Evolutionary conservation across 805 yeast species (phyloP), one percentile per base, ranked within the genome.

Genomic region (Yamadazyma scolyti): DNA sequence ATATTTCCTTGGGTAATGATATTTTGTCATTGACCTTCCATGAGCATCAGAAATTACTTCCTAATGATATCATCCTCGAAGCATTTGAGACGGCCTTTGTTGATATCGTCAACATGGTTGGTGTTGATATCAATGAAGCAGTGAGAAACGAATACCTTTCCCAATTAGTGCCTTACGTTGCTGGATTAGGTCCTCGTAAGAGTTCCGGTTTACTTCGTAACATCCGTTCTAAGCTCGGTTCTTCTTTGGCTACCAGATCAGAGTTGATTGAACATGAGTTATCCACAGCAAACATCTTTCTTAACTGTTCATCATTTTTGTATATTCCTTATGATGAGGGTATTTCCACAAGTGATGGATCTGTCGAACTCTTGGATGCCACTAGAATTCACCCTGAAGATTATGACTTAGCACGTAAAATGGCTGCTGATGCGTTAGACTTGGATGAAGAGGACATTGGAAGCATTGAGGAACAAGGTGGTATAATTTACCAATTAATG

Each of bases 311-410:
- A 0, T 82, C 95, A 14, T 93, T 93, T 65, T 62, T 93, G 50
- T 78, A 79, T 48, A 82, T 93, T 36, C 93, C 87, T 1, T 70
- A 66, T 42, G 82, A 75, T 34, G 75, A 79, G 31, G 71, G 78
- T 42, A 37, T 47, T 16, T 66, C 77, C 26, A 47, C 52, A 9
- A 70, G 73, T 28, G 79, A 78, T 36, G 63, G 75, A n/a, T 77
- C 79, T 16, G 73, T 82, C 20, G 97, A 90, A 49, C 68, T 82
- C 25, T 70, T 93, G 44, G 99, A 93, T 56, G 89, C 93, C 30
- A 93, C 98, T 0, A 76, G 98, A 62, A 88, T 93, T 27, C 99
- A 93, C 49, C 97, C 97, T 6, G 97, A 93, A 58, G 99, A 93
- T 61, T 93, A 93, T 55, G 95, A 86, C 42, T 70, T 93, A 45